Evolutionary conservation across 345 rosid genomes (phyloP), one percentile per base, ranked within the genome.

Genomic region (Camelina laxa): DNA sequence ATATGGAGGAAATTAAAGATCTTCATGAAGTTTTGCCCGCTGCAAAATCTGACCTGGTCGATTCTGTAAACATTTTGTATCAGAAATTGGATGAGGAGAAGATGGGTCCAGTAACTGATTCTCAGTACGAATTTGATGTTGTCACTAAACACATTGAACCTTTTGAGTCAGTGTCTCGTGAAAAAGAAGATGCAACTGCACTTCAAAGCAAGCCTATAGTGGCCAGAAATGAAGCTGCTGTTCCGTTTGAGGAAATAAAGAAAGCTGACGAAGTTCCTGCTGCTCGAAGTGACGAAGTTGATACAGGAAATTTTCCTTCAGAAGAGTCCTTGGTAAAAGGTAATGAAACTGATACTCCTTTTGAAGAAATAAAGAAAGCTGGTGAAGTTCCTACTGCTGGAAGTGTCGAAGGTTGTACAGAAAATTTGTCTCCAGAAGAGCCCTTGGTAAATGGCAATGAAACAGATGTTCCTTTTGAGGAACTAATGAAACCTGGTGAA

Each of bases 21-120:
- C 94, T 91, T 79, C 96, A 84, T 67, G 90, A 91, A 82, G 84
- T 89, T 76, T 64, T 88, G 65, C 91, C 92, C 6, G 19, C 67
- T 61, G 73, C 88, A 48, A 82, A 64, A 65, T 87, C 84, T 12
- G 94, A 83, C 51, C 71, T 83, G 38, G 79, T 79, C 22, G 64
- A 72, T 65, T 80, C 86, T 27, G 79, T 78, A 13, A 58, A 78
- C 69, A 47, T 55, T 48, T 77, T 82, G 66, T 69, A 80, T 79
- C 80, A 69, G 78, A 89, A 88, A 80, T 45, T 82, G 21, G 84
- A 85, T 61, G 90, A 86, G 67, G 89, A 85, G 47, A 87, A 79
- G 79, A 61, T 77, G 75, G 82, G 81, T 67, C 69, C 75, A 31
- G 78, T 61, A 49, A 78, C 75, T 38, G 84, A 80, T 64, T 73